Base-by-base conservation (phyloP, 768 basidiomycete species). In the Hygrocybe punicea region DNA sequence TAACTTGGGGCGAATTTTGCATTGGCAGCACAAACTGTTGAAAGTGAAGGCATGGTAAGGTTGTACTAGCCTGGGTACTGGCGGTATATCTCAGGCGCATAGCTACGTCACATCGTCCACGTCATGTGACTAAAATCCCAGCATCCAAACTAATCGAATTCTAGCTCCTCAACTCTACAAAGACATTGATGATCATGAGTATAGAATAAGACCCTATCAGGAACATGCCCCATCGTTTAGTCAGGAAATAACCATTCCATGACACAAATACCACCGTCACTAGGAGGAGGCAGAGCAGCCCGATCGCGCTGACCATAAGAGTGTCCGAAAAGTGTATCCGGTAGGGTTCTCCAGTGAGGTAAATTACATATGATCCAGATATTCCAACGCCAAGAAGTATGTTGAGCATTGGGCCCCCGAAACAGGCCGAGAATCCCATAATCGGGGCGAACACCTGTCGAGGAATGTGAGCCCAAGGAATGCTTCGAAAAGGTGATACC, bases 401-500 rank as follows among this genome's bases (percentile, higher is more conserved):
- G 71, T 93, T 93, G 62, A 93, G 82, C 91, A 93, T 92, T 0
- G 92, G 91, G 1, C 91, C 89, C 49, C 93, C 93, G 62, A 95
- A 95, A 69, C 93, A 97, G 0, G 93, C 94, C 4, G 92, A 91
- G 72, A 97, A 94, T 21, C 89, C 93, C 94, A 95, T 97, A 65
- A 93, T 84, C 37, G 86, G 94, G 36, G 88, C 92, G 69, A 93
- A 95, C 16, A 83, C 84, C 85, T 89, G n/a, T n/a, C 56, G 1
- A 42, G 16, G 14, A 35, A 47, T 14, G 45, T 56, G 16, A 56
- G 21, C n/a, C 13, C 11, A 3, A 46, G 17, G 39, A 45, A 24
- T 55, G 11, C 10, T 21, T 8, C 1, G 25, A 16, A n/a, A 44
- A 10, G 2, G 23, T 23, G 6, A 14, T 2, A 77, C 84, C 54